These are phyloP conservation scores for Vararia minispora DNA, from an alignment of 768 basidiomycete genomes.

Conservation along the genomic window DNA sequence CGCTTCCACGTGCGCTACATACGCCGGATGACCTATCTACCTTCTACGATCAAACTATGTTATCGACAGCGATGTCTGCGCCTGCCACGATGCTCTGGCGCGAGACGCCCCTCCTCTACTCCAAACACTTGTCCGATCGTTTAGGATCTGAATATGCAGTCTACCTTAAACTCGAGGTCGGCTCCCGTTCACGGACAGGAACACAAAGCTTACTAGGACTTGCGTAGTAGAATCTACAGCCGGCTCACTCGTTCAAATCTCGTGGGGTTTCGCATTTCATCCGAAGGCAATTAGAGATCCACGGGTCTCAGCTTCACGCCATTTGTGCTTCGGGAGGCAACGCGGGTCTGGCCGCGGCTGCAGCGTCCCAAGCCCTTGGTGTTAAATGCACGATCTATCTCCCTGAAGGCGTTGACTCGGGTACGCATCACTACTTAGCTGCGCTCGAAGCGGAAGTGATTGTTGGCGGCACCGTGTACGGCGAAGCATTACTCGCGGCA, in stretches of 20 bases:
- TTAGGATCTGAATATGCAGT: slow-evolving; percentile 4
- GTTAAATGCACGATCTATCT: slow-evolving; percentile 60
- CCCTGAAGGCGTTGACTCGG: slow-evolving; percentile 38
- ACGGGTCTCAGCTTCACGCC: slow-evolving; percentile 47
- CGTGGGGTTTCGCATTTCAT: slow-evolving; percentile 58
- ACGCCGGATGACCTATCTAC: too few relatives aligned
- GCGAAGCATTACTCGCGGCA: slow-evolving; percentile 46
- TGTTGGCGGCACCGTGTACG: slow-evolving; percentile 46
- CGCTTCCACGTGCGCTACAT: too few relatives aligned
- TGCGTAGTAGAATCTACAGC: slow-evolving; percentile 54
- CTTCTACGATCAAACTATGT: too few relatives aligned
- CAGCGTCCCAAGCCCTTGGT: slow-evolving; percentile 41
- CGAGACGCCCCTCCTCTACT: slow-evolving; percentile 6
- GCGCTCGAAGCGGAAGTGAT: slow-evolving; percentile 46
- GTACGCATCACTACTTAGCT: slow-evolving; percentile 38
- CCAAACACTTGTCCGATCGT: slow-evolving; percentile 4
- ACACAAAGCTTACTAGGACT: too few relatives aligned
- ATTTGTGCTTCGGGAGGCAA: slow-evolving; percentile 74
- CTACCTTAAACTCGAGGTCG: slow-evolving; percentile 9
- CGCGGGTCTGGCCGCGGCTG: slow-evolving; percentile 64
- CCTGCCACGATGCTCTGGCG: too few relatives aligned
- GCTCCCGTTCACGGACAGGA: too few relatives aligned
- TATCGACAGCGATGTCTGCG: too few relatives aligned
- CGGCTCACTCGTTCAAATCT: slow-evolving; percentile 67
- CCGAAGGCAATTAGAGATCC: slow-evolving; percentile 34